Evolutionary conservation across 371 early-diverging fungal genomes (phyloP), one percentile per base, ranked within the genome.

Genomic region (Mortierella sp.): DNA sequence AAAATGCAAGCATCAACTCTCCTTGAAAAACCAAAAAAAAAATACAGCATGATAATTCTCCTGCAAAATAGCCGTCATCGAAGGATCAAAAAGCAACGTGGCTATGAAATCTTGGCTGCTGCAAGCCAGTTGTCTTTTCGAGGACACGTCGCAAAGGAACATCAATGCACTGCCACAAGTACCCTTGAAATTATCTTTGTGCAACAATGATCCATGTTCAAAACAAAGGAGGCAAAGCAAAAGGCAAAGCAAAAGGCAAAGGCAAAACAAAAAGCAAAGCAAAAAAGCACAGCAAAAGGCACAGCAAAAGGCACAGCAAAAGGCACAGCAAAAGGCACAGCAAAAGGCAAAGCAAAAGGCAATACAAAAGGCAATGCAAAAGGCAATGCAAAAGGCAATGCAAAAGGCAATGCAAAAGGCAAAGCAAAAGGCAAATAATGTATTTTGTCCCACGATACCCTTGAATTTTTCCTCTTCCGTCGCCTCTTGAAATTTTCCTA

Each of bases 321-420:
- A 58, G 28, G 58, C 58, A 58, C 13, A 45, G 54, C 73, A 73
- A 79, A 74, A 74, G 74, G 74, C 74, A 79, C 2, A 57, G 72
- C 77, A 77, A 77, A 38, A 73, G 52, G 73, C 47, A 78, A 8
- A 74, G 74, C 79, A 79, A 79, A 34, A 74, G 79, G 74, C 58
- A 58, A 58, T 26, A 26, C 58, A 57, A 26, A 26, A 26, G 5
- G 14, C 48, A 38, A 38, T 9, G 58, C n/a, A 57, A 26, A 10
- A 57, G 10, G n/a, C 57, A 54, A 21, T 2, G 54, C 21, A 54
- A 54, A 54, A 14, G 48, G 48, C 73, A 72, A 48, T 63, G 76
- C 70, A 76, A 76, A 34, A 72, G 76, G 52, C 65, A 68, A 68
- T 70, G 70, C 70, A 76, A 76, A 63, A 75, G 65, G 65, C 60